Percentiles rank a stretch among this genome's conserved stretches.
Conservation (phyloP, 441 rosid species). For the Mallotus japonicus region DNA sequence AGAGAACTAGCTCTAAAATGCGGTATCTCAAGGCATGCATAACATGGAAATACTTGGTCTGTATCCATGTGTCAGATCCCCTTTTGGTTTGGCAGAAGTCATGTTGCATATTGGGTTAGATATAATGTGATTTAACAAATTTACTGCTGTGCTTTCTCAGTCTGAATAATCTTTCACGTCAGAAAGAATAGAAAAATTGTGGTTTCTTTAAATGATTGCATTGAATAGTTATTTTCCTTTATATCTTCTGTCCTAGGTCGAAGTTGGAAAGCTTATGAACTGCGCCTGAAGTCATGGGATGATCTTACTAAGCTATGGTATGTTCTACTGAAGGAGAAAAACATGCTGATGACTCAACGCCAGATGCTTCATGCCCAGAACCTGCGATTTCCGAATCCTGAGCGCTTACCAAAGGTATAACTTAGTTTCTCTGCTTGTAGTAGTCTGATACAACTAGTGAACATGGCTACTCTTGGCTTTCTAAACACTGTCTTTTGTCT, state of each 20-base stretch:
- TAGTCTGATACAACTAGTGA: neutral
- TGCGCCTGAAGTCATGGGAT: slow-evolving; percentile 91
- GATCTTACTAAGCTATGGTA: slow-evolving; percentile 95
- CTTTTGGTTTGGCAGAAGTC: neutral
- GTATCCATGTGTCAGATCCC: too few species aligned
- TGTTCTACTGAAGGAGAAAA: slow-evolving; percentile 88
- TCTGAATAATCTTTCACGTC: neutral
- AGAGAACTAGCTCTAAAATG: too few species aligned
- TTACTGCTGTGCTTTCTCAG: neutral
- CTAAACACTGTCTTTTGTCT: neutral
- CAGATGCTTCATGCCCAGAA: slow-evolving; percentile 85
- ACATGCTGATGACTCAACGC: slow-evolving; percentile 92
- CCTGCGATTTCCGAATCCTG: slow-evolving; percentile 77
- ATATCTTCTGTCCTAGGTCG: slow-evolving; percentile 53
- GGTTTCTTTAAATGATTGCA: slow-evolving; percentile 8
- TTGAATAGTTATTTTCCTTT: slow-evolving; percentile 10
- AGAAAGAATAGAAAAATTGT: neutral
- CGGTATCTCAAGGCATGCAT: too few species aligned
- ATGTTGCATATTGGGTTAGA: neutral
- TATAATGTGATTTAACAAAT: neutral
- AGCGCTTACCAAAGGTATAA: slow-evolving; percentile 77
- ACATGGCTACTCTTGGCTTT: slow-evolving; percentile 12
- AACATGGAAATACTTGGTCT: too few species aligned
- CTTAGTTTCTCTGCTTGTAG: slow-evolving; percentile 4
- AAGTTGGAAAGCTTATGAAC: slow-evolving; percentile 95